A percentile compares a stretch with the other conserved stretches of the same genome.
Evolutionary conservation across 106 monocot genomes (phyloP).

Genomic region (Dioscorea dumetorum): DNA sequence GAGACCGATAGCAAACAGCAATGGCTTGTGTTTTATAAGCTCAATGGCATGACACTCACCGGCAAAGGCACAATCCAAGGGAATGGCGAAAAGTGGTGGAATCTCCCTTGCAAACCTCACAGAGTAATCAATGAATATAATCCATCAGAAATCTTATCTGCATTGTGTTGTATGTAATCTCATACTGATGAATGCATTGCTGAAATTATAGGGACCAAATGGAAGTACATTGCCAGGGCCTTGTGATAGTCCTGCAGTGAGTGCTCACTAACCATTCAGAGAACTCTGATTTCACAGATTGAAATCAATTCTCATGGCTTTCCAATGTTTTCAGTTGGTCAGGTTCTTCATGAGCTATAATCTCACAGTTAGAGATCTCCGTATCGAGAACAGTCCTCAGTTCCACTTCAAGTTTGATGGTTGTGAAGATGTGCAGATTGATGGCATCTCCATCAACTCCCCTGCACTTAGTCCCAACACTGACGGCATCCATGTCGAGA

Average conservation of each 20-base stretch:
- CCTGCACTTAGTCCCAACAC: slow-evolving; percentile 45
- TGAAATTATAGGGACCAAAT: slow-evolving; percentile 69
- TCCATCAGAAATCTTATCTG: neutral
- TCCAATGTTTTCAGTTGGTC: slow-evolving; percentile 45
- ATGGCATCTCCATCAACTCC: slow-evolving; percentile 33
- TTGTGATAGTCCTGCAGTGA: slow-evolving; percentile 89
- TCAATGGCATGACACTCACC: slow-evolving; percentile 58
- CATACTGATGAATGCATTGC: neutral
- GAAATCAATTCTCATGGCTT: neutral
- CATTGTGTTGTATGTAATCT: neutral
- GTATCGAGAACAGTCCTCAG: slow-evolving; percentile 87
- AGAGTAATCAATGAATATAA: slow-evolving; percentile 36
- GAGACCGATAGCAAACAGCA: slow-evolving; percentile 64
- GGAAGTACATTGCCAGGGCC: slow-evolving; percentile 87
- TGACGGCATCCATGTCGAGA: slow-evolving; percentile 34
- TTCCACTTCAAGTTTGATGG: slow-evolving; percentile 92
- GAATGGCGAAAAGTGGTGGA: slow-evolving; percentile 94
- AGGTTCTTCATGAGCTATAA: slow-evolving; percentile 91
- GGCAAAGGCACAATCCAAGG: slow-evolving; percentile 82
- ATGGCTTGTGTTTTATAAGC: slow-evolving; percentile 80
- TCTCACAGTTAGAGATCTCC: slow-evolving; percentile 42
- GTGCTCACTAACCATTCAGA: neutral
- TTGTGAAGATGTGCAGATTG: slow-evolving; percentile 74
- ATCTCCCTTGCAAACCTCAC: slow-evolving; percentile 96
- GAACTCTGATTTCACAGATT: neutral